These are phyloP conservation scores for Eucalyptus polybractea DNA, from an alignment of 345 rosid species.

Conservation along the genomic window DNA sequence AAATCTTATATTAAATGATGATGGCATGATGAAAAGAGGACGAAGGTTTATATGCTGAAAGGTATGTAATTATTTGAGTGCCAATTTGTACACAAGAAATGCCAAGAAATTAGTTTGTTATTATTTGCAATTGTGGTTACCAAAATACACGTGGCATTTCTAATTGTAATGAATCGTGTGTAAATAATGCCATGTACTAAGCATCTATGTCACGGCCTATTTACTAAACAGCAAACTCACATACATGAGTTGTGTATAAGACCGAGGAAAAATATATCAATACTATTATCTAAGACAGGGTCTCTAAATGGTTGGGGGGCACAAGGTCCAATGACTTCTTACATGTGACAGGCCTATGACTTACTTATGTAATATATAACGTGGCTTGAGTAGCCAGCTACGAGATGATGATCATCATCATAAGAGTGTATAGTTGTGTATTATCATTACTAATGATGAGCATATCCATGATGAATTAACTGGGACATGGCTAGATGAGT, in stretches of 20 bases:
- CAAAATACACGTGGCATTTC: not conserved
- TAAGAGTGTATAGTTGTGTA: not conserved
- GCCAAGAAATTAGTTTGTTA: not conserved
- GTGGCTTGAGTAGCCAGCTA: not conserved
- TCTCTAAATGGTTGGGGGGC: not conserved
- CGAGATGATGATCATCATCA: not conserved
- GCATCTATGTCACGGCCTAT: not conserved
- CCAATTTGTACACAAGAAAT: not conserved
- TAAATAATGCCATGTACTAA: too few species aligned
- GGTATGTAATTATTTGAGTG: not conserved
- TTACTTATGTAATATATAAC: too few species aligned
- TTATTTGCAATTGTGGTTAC: not conserved
- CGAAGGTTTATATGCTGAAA: not conserved
- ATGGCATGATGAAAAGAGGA: not conserved
- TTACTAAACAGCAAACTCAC: not conserved
- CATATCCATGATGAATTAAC: not conserved
- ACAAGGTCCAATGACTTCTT: not conserved
- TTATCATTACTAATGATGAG: too few species aligned
- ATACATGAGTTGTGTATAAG: not conserved
- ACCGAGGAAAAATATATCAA: not conserved
- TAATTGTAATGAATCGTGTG: not conserved
- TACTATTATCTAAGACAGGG: not conserved
- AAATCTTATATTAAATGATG: not conserved
- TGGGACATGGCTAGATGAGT: not conserved
- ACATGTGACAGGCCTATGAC: not conserved